A percentile compares a stretch with the other conserved stretches of the same genome.
These are phyloP conservation scores for Botrytis tulipae DNA, from an alignment of 2,329 filamentous ascomycete genomes.

Conservation along the genomic window DNA sequence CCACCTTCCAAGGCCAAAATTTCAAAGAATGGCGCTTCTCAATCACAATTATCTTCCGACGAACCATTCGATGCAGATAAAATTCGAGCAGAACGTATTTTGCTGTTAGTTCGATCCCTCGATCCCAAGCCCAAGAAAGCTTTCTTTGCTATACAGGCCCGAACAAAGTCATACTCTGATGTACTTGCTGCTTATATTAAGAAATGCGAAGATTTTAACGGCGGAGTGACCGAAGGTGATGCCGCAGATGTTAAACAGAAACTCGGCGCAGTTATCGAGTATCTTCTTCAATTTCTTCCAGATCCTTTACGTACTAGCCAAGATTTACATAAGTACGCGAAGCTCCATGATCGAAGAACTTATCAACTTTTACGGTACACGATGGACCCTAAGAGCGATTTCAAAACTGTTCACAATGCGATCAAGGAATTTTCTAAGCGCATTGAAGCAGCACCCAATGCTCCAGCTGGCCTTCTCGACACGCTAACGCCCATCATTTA, in stretches of 20 bases:
- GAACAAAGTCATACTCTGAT: slow-evolving; percentile 71
- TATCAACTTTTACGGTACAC: slow-evolving; percentile 89
- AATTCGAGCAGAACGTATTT: slow-evolving; percentile 78
- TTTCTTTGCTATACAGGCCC: slow-evolving; percentile 80
- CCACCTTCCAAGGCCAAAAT: slow-evolving; percentile 66
- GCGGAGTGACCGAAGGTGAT: slow-evolving; percentile 74
- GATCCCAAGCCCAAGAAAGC: slow-evolving; percentile 78
- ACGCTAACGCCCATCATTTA: slow-evolving; percentile 82
- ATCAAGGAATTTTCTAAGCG: slow-evolving; percentile 87
- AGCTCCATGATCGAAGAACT: slow-evolving; percentile 81
- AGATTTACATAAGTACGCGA: slow-evolving; percentile 88
- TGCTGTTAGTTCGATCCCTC: slow-evolving; percentile 76
- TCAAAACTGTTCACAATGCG: slow-evolving; percentile 84
- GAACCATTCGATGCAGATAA: slow-evolving; percentile 64
- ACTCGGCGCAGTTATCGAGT: slow-evolving; percentile 70
- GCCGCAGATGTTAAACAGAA: slow-evolving; percentile 65
- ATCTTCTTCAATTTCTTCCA: slow-evolving; percentile 71
- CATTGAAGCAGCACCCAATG: slow-evolving; percentile 64
- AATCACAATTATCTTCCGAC: slow-evolving; percentile 47
- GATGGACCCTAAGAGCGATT: slow-evolving; percentile 82
- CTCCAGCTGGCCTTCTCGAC: slow-evolving; percentile 64
- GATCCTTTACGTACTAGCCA: slow-evolving; percentile 69
- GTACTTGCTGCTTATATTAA: slow-evolving; percentile 75
- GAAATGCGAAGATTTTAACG: slow-evolving; percentile 86
- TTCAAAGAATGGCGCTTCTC: slow-evolving; percentile 60